Evolutionary conservation across 495 filamentous ascomycete genomes (phyloP).

Genomic region (Lineolata rhizophorae): DNA sequence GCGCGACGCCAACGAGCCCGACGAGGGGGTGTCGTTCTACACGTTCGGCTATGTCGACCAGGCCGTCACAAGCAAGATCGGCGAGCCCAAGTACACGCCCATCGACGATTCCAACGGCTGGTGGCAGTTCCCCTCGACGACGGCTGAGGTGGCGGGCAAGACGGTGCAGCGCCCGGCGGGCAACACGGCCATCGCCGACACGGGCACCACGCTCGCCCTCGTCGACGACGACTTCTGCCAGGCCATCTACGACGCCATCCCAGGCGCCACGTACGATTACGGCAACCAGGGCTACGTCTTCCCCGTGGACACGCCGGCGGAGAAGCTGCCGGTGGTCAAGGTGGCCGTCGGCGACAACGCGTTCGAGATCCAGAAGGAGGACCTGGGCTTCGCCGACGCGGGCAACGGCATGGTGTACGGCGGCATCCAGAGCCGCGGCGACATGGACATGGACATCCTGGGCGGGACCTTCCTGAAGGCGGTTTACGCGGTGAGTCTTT

Average conservation of each 20-base stretch:
- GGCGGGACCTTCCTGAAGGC: conserved; percentile 56
- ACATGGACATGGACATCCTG: conserved; percentile 45
- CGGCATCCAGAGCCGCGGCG: conserved; percentile 51
- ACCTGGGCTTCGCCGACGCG: conserved; percentile 40
- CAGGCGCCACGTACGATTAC: conserved; percentile 40
- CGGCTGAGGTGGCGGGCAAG: conserved; percentile 37
- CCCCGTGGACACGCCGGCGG: conserved; percentile 30
- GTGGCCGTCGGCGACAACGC: conserved; percentile 45
- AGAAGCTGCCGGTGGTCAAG: conserved; percentile 41
- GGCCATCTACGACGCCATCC: conserved; percentile 47
- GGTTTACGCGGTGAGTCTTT: conserved; percentile 43
- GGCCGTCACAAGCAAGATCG: conserved; percentile 28
- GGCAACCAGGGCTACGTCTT: conserved; percentile 47
- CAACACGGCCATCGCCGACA: conserved; percentile 66
- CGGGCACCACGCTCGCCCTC: conserved; percentile 52
- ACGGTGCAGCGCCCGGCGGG: conserved; percentile 28
- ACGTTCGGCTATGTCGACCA: conserved; percentile 63
- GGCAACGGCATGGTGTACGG: conserved; percentile 43
- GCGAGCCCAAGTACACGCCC: conserved; percentile 37
- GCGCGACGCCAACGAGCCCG: conserved; percentile 29
- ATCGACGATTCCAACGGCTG: conserved; percentile 51
- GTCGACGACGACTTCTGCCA: conserved; percentile 42
- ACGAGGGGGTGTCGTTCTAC: conserved; percentile 45
- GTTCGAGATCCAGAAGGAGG: conserved; percentile 50
- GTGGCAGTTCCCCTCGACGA: conserved; percentile 45